phyloP scores from a whole-genome alignment of 495 filamentous ascomycete species.

The Bryoglossum gracile region DNA sequence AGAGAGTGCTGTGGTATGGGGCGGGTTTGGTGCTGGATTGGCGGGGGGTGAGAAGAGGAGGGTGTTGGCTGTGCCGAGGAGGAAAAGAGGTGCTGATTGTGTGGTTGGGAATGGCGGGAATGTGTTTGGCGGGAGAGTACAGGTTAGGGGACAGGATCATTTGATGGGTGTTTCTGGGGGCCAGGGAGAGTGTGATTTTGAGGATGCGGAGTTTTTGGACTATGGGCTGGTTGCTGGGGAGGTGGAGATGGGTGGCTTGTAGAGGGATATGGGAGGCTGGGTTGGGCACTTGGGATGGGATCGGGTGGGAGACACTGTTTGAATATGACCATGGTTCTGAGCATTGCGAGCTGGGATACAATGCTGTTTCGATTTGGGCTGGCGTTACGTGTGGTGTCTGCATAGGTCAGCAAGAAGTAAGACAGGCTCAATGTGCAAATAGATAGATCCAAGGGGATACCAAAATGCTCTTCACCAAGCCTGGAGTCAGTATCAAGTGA shows the following conservation, averaged over 20 bases:
- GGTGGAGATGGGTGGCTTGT: conserved; percentile 25
- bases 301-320: no score
- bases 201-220: conserved; percentile 46
- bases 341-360: no score
- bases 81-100: conserved; percentile 24
- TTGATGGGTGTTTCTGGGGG: no score
- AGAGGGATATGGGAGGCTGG: background rate
- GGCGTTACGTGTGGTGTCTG: no score
- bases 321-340: no score
- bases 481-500: no score
- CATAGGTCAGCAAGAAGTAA: no score
- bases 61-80: conserved; percentile 16
- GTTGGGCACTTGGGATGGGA: conserved; percentile 1
- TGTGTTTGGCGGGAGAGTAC: background rate
- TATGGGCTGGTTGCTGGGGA: conserved; percentile 19
- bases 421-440: no score
- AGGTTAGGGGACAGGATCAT: no score
- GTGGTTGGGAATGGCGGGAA: conserved; percentile 7
- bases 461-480: no score
- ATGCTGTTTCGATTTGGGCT: no score
- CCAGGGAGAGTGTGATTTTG: conserved; percentile 40
- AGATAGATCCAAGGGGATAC: no score
- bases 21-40: background rate
- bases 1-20: conserved; percentile 4
- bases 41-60: conserved; percentile 18